Evolutionary conservation across 768 basidiomycete genomes (phyloP).

Genomic region (Pseudohyphozyma bogoriensis): DNA sequence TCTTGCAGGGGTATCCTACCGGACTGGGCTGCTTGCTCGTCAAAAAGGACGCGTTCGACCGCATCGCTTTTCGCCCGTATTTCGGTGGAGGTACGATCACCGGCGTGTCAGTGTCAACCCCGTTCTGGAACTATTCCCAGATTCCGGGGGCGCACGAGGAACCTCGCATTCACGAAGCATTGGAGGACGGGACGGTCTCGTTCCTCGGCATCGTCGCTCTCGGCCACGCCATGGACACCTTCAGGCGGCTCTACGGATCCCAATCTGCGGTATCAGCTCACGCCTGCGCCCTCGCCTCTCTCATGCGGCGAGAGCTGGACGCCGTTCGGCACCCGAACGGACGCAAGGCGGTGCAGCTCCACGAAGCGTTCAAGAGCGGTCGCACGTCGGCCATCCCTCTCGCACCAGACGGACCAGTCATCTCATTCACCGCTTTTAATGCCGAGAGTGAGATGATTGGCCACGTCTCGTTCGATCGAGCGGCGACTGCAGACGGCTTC

Average conservation of each 20-base stretch:
- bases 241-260: background rate
- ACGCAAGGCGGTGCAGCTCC: constrained; percentile 6
- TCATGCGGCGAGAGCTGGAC: background rate
- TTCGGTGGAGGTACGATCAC: constrained; percentile 33
- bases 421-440: constrained; percentile 29
- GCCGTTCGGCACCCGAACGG: constrained; percentile 14
- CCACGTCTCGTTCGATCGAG: constrained; percentile 25
- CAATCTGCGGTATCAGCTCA: background rate
- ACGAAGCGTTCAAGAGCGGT: constrained; percentile 8
- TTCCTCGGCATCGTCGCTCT: constrained; percentile 30
- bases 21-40: constrained; percentile 32
- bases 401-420: constrained; percentile 18
- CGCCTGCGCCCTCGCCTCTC: background rate
- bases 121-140: constrained; percentile 10
- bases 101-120: constrained; percentile 13
- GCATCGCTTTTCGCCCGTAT: too few species aligned
- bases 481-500: constrained; percentile 28
- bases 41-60: too few species aligned
- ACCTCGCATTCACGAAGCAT: constrained; percentile 5
- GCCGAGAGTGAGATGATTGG: constrained; percentile 18
- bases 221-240: constrained; percentile 19
- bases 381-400: background rate
- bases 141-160: too few species aligned
- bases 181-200: constrained; percentile 31
- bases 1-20: constrained; percentile 30